Base-by-base conservation (phyloP, 2,329 filamentous ascomycete species). In the Teratosphaeria gauchensis region DNA sequence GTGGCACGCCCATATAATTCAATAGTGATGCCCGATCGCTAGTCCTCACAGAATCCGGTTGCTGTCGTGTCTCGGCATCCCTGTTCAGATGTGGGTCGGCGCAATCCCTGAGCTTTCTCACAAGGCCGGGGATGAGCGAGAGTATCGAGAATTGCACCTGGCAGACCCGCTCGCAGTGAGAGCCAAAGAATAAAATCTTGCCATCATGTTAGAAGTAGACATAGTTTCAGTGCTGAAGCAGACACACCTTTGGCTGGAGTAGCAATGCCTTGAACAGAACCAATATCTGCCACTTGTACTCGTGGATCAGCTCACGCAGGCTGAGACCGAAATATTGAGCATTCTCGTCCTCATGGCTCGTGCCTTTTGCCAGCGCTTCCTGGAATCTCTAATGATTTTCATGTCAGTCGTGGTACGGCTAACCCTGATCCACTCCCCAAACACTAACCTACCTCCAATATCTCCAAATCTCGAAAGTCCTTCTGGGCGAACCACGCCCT, bases 61-160 rank as follows among this genome's bases (percentile, higher is more conserved):
- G 88, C 56, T 84, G 81, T 52, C 92, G 78, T 31, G 80, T 86
- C 71, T 86, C 84, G 68, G 92, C 89, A 72, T 94, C 92, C 60
- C 75, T 86, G 73, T 96, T 87, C 72, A 97, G 83, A 52, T 92
- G 87, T n/a, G 94, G 94, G 70, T 96, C 91, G 55, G 94, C 92
- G 68, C 90, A 95, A 75, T 99, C 94, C 75, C 95, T 87, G n/a
- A 99, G 82, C 68, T 88, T 90, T 68, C 90, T 85, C 69, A 97
- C 86, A 59, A 99, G 83, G 60, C 92, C 91, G 53, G 94, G 94
- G 77, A 99, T 95, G 69, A 99, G 80, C 56, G 92, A 96, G 66
- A 99, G 87, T 53, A 99, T 82, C 51, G 92, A 94, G 77, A 97
- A 99, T 74, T 99, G 94, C 76, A 96, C 92, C 89, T 97, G 95